Base-by-base conservation (phyloP, 306 rosid species). In the Vigna reflexopilosa region DNA sequence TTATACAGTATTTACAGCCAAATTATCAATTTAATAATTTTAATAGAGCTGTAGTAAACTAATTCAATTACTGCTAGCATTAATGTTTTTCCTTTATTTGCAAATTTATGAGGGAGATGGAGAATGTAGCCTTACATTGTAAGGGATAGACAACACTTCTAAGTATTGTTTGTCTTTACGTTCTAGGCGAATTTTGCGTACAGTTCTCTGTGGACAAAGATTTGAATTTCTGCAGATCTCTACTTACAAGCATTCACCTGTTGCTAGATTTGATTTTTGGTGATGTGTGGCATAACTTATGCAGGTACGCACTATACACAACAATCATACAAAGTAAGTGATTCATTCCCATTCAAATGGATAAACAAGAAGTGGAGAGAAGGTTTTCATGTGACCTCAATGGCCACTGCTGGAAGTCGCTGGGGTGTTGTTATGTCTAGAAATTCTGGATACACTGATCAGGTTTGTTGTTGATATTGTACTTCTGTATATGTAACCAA, bases 371-470 rank as follows among this genome's bases (percentile, higher is more conserved):
- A 94, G 74, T 94, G 98, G 98, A 92, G 91, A 85, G 98, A 94
- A 80, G 98, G 98, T 20, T 94, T 94, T 84, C 97, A 94, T 73
- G 98, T 94, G 77, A 92, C 98, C 66, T 94, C 98, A 42, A 94
- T 94, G 98, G 93, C 97, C 70, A 94, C 98, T 63, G 98, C 98
- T 72, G 98, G 97, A 83, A 88, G 89, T 83, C 91, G 97, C 57
- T 94, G 98, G 98, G 97, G 97, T 52, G 94, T 94, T 73, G 97
- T 94, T 52, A 94, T 94, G 98, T 94, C 98, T 51, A 91, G 98
- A 80, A 94, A 94, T 83, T 88, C 98, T 45, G 98, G 97, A 76
- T 94, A 89, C 76, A 92, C 93, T 69, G 97, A 94, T 49, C 98
- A 94, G 98, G 98, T 94, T 59, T 83, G 63, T 48, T 49, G 32